A percentile compares a stretch with the other conserved stretches of the same genome.
phyloP scores from a whole-genome alignment of 1,139 yeast species.

The Yamadazyma friedrichii region DNA sequence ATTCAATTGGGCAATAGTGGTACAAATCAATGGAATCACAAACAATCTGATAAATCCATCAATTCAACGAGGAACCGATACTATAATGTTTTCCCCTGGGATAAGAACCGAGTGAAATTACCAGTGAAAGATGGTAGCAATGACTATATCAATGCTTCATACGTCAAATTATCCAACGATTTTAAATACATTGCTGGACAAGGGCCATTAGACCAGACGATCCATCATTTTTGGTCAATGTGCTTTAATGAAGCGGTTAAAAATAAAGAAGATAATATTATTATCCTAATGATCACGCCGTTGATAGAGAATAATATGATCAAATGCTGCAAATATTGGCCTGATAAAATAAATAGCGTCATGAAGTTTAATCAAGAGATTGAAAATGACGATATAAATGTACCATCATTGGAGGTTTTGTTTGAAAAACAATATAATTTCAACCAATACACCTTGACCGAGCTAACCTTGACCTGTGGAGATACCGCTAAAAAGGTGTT shows the following conservation, averaged over 20 bases:
- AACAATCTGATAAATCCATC: constrained; percentile 6
- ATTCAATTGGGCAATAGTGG: background rate
- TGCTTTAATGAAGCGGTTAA: constrained; percentile 48
- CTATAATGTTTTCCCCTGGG: constrained; percentile 45
- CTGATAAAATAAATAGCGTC: constrained; percentile 19
- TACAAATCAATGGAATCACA: constrained; percentile 4
- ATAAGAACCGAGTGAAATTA: constrained; percentile 32
- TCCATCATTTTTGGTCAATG: constrained; percentile 86
- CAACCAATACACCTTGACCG: constrained; percentile 25
- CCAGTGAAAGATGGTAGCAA: constrained; percentile 22
- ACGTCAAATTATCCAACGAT: constrained; percentile 20
- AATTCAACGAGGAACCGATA: constrained; percentile 35
- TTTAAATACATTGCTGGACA: constrained; percentile 40
- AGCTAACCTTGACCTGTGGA: constrained; percentile 23
- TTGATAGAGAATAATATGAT: constrained; percentile 55
- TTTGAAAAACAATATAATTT: constrained; percentile 19
- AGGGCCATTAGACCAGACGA: constrained; percentile 66
- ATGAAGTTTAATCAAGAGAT: constrained; percentile 22
- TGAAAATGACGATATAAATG: constrained; percentile 24
- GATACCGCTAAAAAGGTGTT: constrained; percentile 37
- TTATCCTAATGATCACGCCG: constrained; percentile 87
- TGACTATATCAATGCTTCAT: constrained; percentile 46
- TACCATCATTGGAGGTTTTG: constrained; percentile 21
- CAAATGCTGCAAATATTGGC: constrained; percentile 84
- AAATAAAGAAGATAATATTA: constrained; percentile 40